phyloP scores from a whole-genome alignment of 805 yeast genomes.

The Metschnikowia peoriensis region DNA sequence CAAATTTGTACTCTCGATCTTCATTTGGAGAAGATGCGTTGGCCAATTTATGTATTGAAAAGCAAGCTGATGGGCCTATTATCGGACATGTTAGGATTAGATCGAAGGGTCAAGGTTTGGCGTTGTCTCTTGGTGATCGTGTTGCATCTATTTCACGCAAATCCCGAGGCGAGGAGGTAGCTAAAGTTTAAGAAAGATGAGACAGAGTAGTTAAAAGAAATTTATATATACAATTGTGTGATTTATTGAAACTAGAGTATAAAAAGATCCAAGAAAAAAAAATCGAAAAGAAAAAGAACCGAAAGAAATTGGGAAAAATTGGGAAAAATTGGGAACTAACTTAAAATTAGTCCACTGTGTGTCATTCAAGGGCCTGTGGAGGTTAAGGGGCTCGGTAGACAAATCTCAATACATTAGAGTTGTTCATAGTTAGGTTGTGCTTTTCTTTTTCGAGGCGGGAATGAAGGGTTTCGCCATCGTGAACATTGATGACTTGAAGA shows the following conservation, averaged over 20 bases:
- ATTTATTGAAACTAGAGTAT: neutral
- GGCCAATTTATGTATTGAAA: conserved; percentile 93
- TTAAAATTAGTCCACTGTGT: neutral
- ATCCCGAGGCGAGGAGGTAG: conserved; percentile 21
- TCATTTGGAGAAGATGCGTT: conserved; percentile 97
- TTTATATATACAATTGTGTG: neutral
- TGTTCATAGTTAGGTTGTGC: neutral
- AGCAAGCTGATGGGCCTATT: conserved; percentile 67
- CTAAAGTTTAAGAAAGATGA: conserved; percentile 11
- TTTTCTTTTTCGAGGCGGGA: neutral
- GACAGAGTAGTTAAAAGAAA: neutral
- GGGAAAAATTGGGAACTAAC: neutral
- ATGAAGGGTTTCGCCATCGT: conserved; percentile 12
- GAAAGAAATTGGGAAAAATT: too few species aligned
- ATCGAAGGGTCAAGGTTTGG: conserved; percentile 97
- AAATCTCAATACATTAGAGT: conserved; percentile 4
- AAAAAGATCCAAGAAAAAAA: neutral
- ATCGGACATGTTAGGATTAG: conserved; percentile 95
- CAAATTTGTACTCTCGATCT: conserved; percentile 87
- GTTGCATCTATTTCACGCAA: conserved; percentile 78
- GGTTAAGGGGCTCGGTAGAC: conserved; percentile 1
- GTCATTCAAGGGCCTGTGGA: neutral
- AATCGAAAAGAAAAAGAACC: neutral
- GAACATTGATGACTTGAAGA: conserved; percentile 10
- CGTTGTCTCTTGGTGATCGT: conserved; percentile 89